Conservation (phyloP, 2,329 filamentous ascomycete species). For the Metarhizium anisopliae region DNA sequence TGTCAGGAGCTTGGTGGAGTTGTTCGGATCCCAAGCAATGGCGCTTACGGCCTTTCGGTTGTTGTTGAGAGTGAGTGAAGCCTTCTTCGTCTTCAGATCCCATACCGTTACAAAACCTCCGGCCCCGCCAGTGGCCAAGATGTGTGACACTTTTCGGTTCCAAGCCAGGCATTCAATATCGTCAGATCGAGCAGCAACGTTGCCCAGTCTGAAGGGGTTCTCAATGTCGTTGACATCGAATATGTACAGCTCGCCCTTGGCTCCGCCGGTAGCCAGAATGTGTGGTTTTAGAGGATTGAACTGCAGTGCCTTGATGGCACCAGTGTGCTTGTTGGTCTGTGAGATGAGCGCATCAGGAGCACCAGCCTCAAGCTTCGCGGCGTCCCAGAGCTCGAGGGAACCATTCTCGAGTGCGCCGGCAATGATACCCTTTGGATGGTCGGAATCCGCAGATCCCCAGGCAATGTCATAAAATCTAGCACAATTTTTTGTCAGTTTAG, state of each 20-base stretch:
- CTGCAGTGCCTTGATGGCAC: constrained; percentile 86
- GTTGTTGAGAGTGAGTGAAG: constrained; percentile 91
- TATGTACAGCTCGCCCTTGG: constrained; percentile 93
- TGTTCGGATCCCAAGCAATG: constrained; percentile 94
- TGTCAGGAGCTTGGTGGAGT: constrained; percentile 88
- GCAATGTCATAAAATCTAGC: constrained; percentile 91
- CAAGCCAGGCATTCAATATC: constrained; percentile 95
- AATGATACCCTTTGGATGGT: constrained; percentile 78
- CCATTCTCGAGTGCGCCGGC: constrained; percentile 94
- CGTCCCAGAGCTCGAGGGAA: constrained; percentile 88
- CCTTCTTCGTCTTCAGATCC: constrained; percentile 97
- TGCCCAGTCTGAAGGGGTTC: constrained; percentile 83
- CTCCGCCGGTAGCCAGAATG: constrained; percentile 82
- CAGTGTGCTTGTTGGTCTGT: constrained; percentile 80
- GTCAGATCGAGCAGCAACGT: constrained; percentile 78
- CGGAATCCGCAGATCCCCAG: constrained; percentile 76
- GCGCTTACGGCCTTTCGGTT: constrained; percentile 91
- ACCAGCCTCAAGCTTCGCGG: constrained; percentile 54
- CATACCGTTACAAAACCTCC: constrained; percentile 96
- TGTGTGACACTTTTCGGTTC: constrained; percentile 97
- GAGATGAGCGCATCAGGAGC: constrained; percentile 70
- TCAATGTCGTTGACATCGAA: constrained; percentile 87
- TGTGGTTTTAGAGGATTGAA: constrained; percentile 93
- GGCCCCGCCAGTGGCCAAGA: constrained; percentile 85
- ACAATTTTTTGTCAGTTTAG: constrained; percentile 7